Evolutionary conservation across 2,329 filamentous ascomycete genomes (phyloP), one percentile per base, ranked within the genome.

Genomic region (Diaporthe helianthi): DNA sequence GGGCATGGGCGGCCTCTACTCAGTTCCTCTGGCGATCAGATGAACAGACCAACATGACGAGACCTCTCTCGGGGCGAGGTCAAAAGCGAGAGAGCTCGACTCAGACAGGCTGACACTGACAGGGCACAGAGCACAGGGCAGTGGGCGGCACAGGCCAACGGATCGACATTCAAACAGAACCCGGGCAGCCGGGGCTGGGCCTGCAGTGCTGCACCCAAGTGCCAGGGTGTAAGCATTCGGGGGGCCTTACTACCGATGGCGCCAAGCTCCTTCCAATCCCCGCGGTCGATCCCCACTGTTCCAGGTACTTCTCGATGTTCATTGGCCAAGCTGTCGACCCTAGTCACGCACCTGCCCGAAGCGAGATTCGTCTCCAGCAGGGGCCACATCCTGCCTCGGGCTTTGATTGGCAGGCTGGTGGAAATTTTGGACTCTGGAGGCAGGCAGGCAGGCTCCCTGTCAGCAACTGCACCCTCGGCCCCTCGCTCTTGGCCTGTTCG

Each of bases 351-450:
- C 41, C 44, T 63, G 44, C 44, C 29, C 44, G 41, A 67, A 67
- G 65, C 65, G 65, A 67, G 9, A 67, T 67, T 67, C 49, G 65
- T 33, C 17, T 49, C 24, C 52, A 22, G 65, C 65, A 67, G 52
- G 65, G 52, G 44, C 65, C 52, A 41, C 52, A 67, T 67, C 52
- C 65, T 67, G 41, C 29, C 46, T 49, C 65, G 22, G 19, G 41
- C 41, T 36, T 55, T 67, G 52, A 67, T 67, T 67, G 65, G 65
- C 65, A 67, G 63, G 41, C 19, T 54, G 49, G 63, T 49, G 63
- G 33, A 58, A 65, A 65, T 58, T 52, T 63, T 69, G 60, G 60
- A 29, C 29, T 54, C 51, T 36, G 41, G 38, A 67, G 67, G 67
- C 67, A 38, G 26, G 47, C 51, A 67, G 67, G 67, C 67, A 38